Evolutionary conservation across 2,329 filamentous ascomycete species (phyloP).

Genomic region (Bretziella fagacearum): DNA sequence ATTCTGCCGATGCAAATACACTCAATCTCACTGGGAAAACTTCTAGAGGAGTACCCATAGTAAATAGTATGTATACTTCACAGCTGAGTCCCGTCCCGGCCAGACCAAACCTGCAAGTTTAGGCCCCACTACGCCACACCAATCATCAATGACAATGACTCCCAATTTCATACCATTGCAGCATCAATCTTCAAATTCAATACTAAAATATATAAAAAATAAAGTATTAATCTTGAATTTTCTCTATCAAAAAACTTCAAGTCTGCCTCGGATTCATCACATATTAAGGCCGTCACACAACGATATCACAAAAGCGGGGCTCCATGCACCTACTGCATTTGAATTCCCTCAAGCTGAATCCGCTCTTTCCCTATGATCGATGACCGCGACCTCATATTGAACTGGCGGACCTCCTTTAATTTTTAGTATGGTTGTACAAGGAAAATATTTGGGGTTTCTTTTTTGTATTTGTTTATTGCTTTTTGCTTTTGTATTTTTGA

Average conservation of each 20-base stretch:
- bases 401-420: not conserved
- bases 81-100: too few species aligned
- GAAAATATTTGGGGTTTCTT: not conserved
- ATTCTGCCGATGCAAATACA: too few species aligned
- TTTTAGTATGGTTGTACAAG: not conserved
- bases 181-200: too few species aligned
- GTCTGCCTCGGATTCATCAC: not conserved
- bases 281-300: not conserved
- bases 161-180: too few species aligned
- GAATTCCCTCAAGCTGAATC: not conserved
- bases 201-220: too few species aligned
- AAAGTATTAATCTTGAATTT: too few species aligned
- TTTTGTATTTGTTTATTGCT: not conserved
- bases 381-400: not conserved
- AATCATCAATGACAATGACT: too few species aligned
- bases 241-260: not conserved
- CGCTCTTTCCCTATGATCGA: conserved; percentile 2
- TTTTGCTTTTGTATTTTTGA: not conserved
- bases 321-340: not conserved
- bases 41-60: too few species aligned
- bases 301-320: conserved; percentile 5
- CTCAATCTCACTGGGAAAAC: too few species aligned
- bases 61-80: too few species aligned
- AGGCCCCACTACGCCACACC: too few species aligned
- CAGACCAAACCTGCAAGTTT: too few species aligned